These are phyloP conservation scores for Coniella lustricola DNA, from an alignment of 2,329 filamentous ascomycete genomes.

Conservation along the genomic window DNA sequence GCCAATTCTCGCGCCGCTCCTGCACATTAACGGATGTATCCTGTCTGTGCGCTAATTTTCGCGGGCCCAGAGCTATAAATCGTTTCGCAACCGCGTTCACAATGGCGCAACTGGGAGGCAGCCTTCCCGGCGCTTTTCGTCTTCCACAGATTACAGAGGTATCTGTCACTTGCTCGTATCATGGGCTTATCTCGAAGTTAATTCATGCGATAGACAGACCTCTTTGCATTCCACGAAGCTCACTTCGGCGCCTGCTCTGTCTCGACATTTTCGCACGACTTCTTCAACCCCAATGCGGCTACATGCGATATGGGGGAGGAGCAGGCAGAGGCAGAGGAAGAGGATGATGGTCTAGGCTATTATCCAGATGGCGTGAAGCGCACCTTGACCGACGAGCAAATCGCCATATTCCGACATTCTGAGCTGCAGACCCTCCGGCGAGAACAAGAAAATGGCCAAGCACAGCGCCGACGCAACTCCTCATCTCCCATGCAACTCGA, in stretches of 20 bases:
- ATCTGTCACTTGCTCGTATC: constrained; percentile 14
- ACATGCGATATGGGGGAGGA: constrained; percentile 21
- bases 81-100: background rate
- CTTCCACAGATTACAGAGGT: constrained; percentile 33
- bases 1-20: background rate
- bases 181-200: background rate
- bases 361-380: constrained; percentile 83
- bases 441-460: constrained; percentile 28
- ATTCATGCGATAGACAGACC: constrained; percentile 43
- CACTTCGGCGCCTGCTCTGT: constrained; percentile 50
- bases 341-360: constrained; percentile 68
- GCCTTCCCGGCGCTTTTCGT: constrained; percentile 16
- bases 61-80: too few species aligned
- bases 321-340: constrained; percentile 33
- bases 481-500: background rate
- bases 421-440: constrained; percentile 70
- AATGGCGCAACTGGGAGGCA: constrained; percentile 10
- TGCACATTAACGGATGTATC: too few species aligned
- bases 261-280: constrained; percentile 38
- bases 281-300: constrained; percentile 30
- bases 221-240: constrained; percentile 48
- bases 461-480: constrained; percentile 6
- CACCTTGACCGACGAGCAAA: constrained; percentile 85
- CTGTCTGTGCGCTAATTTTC: too few species aligned
- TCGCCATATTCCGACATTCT: constrained; percentile 82